These are phyloP conservation scores for Penicillium verhagenii DNA, from an alignment of 495 filamentous ascomycete genomes.

Conservation along the genomic window DNA sequence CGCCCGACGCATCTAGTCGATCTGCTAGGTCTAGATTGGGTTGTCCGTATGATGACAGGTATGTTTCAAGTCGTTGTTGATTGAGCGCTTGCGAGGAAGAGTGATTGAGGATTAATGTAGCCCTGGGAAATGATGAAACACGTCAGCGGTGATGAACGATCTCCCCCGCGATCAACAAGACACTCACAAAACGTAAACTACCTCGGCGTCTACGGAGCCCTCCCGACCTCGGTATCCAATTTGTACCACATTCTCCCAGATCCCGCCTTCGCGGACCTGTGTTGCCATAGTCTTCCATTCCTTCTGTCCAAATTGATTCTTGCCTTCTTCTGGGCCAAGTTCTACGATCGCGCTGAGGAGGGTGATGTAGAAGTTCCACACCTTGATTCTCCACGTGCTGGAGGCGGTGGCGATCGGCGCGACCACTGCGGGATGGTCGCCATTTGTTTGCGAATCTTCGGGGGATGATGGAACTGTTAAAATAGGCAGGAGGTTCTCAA, in stretches of 20 bases:
- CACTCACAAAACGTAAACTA: conserved; percentile 84
- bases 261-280: conserved; percentile 77
- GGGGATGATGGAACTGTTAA: conserved; percentile 49
- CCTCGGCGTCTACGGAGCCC: conserved; percentile 89
- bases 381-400: conserved; percentile 78
- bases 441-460: conserved; percentile 38
- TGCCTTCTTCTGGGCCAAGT: conserved; percentile 85
- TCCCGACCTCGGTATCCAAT: conserved; percentile 83
- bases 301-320: conserved; percentile 75
- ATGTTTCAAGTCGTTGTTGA: conserved; percentile 85
- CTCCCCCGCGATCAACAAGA: background rate
- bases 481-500: conserved; percentile 77
- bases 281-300: conserved; percentile 78
- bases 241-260: conserved; percentile 90
- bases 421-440: conserved; percentile 34
- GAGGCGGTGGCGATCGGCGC: conserved; percentile 74
- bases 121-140: conserved; percentile 43
- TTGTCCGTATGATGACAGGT: conserved; percentile 73
- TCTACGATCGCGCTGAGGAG: conserved; percentile 88
- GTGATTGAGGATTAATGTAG: conserved; percentile 83
- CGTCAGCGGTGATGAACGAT: conserved; percentile 8
- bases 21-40: conserved; percentile 67
- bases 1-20: conserved; percentile 44
- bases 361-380: conserved; percentile 96
- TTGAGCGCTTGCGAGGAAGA: conserved; percentile 77